These are phyloP conservation scores for Amphirosellinia nigrospora DNA, from an alignment of 495 filamentous ascomycete genomes.

Conservation along the genomic window DNA sequence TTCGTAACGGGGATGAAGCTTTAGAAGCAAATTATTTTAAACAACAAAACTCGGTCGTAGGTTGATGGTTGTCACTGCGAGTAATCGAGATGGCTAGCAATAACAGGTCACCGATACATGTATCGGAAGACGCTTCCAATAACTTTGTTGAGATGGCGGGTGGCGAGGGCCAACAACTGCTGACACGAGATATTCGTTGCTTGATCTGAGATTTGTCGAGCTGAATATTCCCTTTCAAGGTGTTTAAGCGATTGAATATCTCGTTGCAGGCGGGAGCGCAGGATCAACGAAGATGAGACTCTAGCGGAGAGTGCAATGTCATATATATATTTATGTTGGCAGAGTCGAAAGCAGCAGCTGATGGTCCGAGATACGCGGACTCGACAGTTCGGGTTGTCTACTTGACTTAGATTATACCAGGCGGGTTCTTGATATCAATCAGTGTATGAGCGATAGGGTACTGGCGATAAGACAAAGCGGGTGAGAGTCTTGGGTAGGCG, in stretches of 20 bases:
- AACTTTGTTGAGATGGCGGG: slow-evolving; percentile 3
- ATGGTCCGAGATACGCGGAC: slow-evolving; percentile 21
- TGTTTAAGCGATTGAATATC: slow-evolving; percentile 47
- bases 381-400: background rate
- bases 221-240: slow-evolving; percentile 37
- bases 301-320: slow-evolving; percentile 32
- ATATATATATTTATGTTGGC: slow-evolving; percentile 21
- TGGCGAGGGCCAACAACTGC: background rate
- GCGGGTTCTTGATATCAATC: slow-evolving; percentile 14
- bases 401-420: slow-evolving; percentile 7
- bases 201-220: slow-evolving; percentile 28
- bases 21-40: slow-evolving; percentile 34
- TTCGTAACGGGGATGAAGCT: slow-evolving; percentile 35
- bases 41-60: slow-evolving; percentile 29
- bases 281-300: slow-evolving; percentile 33
- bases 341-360: slow-evolving; percentile 23
- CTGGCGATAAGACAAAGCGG: slow-evolving; percentile 31
- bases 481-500: slow-evolving; percentile 31
- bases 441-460: background rate
- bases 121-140: slow-evolving; percentile 14
- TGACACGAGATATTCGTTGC: slow-evolving; percentile 13
- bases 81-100: slow-evolving; percentile 27
- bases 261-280: slow-evolving; percentile 40
- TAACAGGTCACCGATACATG: slow-evolving; percentile 36
- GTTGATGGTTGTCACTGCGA: slow-evolving; percentile 29